phyloP scores from a whole-genome alignment of 306 rosid species.

The Vigna reflexopilosa region DNA sequence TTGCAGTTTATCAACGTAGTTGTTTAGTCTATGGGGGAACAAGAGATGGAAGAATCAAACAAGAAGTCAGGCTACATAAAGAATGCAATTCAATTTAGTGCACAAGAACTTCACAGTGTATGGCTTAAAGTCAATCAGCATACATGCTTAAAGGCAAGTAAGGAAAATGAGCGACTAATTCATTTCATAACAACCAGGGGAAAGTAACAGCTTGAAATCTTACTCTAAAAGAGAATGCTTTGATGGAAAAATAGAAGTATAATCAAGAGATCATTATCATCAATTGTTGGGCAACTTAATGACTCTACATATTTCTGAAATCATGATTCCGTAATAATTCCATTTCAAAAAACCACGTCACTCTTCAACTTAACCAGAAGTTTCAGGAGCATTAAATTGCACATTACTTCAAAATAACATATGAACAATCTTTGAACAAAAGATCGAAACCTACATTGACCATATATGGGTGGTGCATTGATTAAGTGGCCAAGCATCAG shows the following conservation, averaged over 20 bases:
- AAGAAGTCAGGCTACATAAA: not conserved
- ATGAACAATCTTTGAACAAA: not conserved
- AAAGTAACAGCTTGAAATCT: not conserved
- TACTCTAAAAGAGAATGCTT: not conserved
- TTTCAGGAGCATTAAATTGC: not conserved
- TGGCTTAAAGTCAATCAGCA: not conserved
- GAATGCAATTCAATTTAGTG: not conserved
- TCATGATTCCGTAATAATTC: not conserved
- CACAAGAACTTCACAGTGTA: not conserved
- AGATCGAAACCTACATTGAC: not conserved
- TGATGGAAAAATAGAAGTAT: constrained; percentile 7
- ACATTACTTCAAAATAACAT: not conserved
- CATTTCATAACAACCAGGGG: not conserved
- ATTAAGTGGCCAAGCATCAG: not conserved
- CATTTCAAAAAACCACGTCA: constrained; percentile 8
- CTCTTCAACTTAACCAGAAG: not conserved
- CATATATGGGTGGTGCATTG: not conserved
- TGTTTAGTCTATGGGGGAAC: not conserved
- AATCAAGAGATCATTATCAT: constrained; percentile 10
- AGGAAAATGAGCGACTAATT: constrained; percentile 9
- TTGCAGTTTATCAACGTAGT: not conserved
- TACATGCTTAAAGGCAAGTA: constrained; percentile 2
- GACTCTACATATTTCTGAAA: constrained; percentile 16
- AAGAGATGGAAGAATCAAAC: constrained; percentile 28
- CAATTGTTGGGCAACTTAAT: not conserved